These are phyloP conservation scores for Carex scoparia DNA, from an alignment of 176 grass and related monocot species.

Conservation along the genomic window DNA sequence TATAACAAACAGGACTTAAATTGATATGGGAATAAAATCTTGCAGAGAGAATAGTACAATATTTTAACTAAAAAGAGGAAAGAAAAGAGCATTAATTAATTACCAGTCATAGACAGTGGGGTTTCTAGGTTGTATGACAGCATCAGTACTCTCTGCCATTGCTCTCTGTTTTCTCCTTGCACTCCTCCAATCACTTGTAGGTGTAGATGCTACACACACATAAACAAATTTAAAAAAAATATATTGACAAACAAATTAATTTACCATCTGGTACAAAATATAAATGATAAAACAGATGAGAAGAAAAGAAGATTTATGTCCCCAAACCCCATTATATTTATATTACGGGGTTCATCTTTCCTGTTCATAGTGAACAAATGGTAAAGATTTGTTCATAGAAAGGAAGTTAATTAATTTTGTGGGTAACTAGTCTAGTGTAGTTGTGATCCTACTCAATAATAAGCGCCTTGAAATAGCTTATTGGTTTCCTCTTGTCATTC, in stretches of 20 bases:
- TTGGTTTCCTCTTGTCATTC: neutral
- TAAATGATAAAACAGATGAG: neutral
- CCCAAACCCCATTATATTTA: too few species aligned
- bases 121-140: slow-evolving; percentile 44
- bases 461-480: neutral
- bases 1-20: neutral
- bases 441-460: neutral
- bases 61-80: neutral
- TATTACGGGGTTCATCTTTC: neutral
- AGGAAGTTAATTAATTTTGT: neutral
- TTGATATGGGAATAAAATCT: neutral
- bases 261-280: neutral
- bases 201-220: slow-evolving; percentile 44
- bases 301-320: neutral
- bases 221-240: neutral
- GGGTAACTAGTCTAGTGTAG: neutral
- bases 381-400: neutral
- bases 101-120: slow-evolving; percentile 93
- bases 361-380: neutral
- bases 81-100: neutral
- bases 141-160: slow-evolving; percentile 15
- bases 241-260: neutral
- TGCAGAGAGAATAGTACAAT: neutral
- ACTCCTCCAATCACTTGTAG: slow-evolving; percentile 55
- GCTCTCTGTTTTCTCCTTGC: slow-evolving; percentile 45